Evolutionary conservation across 2,329 filamentous ascomycete genomes (phyloP).

Genomic region (Monosporascus sp.): DNA sequence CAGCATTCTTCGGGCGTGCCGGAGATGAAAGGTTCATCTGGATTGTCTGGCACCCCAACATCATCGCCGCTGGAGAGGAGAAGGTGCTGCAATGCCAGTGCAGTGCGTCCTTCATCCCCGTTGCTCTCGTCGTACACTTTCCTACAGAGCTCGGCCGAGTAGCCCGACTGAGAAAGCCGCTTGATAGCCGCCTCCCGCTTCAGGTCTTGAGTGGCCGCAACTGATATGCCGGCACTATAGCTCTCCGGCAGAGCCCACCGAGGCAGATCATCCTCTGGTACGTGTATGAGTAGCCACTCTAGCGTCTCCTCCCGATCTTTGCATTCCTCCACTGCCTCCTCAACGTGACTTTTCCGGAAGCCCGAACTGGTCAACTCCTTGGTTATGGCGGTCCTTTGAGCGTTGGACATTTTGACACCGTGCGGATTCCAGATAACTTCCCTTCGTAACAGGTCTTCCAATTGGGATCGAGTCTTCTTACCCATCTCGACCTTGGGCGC

Average conservation of each 20-base stretch:
- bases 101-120: slow-evolving; percentile 71
- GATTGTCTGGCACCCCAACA: slow-evolving; percentile 18
- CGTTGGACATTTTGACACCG: slow-evolving; percentile 57
- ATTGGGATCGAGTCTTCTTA: slow-evolving; percentile 67
- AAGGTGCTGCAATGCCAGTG: slow-evolving; percentile 71
- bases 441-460: slow-evolving; percentile 74
- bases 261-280: slow-evolving; percentile 95
- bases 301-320: slow-evolving; percentile 89
- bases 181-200: slow-evolving; percentile 79
- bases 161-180: slow-evolving; percentile 75
- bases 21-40: slow-evolving; percentile 41
- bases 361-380: slow-evolving; percentile 72
- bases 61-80: slow-evolving; percentile 48
- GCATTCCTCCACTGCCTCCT: slow-evolving; percentile 82
- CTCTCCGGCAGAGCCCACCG: slow-evolving; percentile 86
- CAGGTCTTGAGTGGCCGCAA: slow-evolving; percentile 71
- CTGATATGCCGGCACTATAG: slow-evolving; percentile 84
- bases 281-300: slow-evolving; percentile 94
- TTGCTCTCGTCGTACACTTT: slow-evolving; percentile 66
- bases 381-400: slow-evolving; percentile 56
- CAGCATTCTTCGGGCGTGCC: slow-evolving; percentile 61
- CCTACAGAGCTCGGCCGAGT: slow-evolving; percentile 77
- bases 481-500: slow-evolving; percentile 94
- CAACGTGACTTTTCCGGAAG: slow-evolving; percentile 83
- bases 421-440: slow-evolving; percentile 86